Evolutionary conservation across 75 land plant genomes (phyloP), one percentile per base, ranked within the genome.

Genomic region (Selaginella tamariscina): DNA sequence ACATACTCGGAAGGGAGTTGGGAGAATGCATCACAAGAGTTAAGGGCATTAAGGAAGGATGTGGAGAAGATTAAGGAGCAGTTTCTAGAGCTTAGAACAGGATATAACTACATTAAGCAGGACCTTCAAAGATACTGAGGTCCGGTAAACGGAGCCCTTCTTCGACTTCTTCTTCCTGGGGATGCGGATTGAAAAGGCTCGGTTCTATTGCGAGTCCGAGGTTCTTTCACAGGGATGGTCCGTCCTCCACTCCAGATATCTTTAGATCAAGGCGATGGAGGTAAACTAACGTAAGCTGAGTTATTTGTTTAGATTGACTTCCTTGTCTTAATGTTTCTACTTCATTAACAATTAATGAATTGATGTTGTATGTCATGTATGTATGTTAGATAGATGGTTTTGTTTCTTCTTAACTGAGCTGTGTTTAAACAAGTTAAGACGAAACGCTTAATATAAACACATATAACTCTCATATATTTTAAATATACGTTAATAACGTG

Each of bases 11-110:
- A 27, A 21, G 73, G 32, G 22, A 49, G 56, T 39, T 72, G 73
- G 69, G 67, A 67, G 20, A 49, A 23, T n/a, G 73, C 73, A 0
- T 64, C 65, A 1, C 73, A 85, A 67, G 97, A 91, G 69, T 88
- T 91, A 55, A 84, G 82, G 55, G 74, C 83, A 29, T 83, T 92
- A 30, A 84, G 82, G 72, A 80, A 81, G 44, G 97, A 92, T 68
- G 77, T 92, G 27, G 84, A 92, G 72, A 84, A 77, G 33, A 71
- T 92, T 75, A 86, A 86, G 74, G 66, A 83, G 27, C 86, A 89
- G 71, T 86, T 84, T 69, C n/a, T 75, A 8, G 89, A 86, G 64
- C 84, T 92, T 5, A 89, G 88, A 65, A 79, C 54, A 26, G 90
- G 88, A 31, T 82, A 82, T 33, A 30, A 32, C 32, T 26, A 24